These are phyloP conservation scores for Penicillium egyptiacum DNA, from an alignment of 495 filamentous ascomycete genomes.

Conservation along the genomic window DNA sequence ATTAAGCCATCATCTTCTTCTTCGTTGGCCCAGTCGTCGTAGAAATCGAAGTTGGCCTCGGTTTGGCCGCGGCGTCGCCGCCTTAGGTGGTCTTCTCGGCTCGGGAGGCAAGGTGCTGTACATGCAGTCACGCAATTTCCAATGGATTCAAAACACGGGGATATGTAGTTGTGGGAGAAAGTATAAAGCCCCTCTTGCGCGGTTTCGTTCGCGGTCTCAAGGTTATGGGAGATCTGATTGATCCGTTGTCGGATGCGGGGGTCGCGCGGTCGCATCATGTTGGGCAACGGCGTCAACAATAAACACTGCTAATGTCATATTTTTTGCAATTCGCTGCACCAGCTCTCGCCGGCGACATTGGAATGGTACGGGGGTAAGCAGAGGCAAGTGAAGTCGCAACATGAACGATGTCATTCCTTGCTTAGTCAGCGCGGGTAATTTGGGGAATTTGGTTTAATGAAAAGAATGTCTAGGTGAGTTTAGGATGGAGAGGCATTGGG, in stretches of 20 bases:
- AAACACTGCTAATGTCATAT: not conserved
- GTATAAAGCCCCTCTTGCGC: constrained; percentile 87
- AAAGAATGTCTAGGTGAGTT: not conserved
- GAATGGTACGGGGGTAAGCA: constrained; percentile 1
- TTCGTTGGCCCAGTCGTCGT: constrained; percentile 95
- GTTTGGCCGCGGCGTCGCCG: constrained; percentile 66
- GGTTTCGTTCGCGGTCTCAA: constrained; percentile 88
- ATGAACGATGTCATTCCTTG: constrained; percentile 23
- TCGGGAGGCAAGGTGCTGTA: constrained; percentile 68
- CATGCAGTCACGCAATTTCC: constrained; percentile 66
- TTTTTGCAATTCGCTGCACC: constrained; percentile 16
- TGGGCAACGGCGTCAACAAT: constrained; percentile 7
- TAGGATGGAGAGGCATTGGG: not conserved
- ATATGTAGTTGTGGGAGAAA: constrained; percentile 81
- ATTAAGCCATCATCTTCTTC: constrained; percentile 61
- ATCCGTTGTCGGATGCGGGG: constrained; percentile 91
- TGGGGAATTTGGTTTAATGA: constrained; percentile 3
- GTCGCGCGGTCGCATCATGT: constrained; percentile 71
- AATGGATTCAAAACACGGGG: constrained; percentile 72
- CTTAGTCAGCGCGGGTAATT: constrained; percentile 31
- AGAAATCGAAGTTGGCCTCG: constrained; percentile 92
- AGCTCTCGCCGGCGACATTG: constrained; percentile 13
- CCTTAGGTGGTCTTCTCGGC: constrained; percentile 69
- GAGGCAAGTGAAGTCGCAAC: constrained; percentile 5
- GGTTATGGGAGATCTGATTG: constrained; percentile 88